phyloP scores from a whole-genome alignment of 805 yeast genomes.

The Cyberlindnera euphorbiae region DNA sequence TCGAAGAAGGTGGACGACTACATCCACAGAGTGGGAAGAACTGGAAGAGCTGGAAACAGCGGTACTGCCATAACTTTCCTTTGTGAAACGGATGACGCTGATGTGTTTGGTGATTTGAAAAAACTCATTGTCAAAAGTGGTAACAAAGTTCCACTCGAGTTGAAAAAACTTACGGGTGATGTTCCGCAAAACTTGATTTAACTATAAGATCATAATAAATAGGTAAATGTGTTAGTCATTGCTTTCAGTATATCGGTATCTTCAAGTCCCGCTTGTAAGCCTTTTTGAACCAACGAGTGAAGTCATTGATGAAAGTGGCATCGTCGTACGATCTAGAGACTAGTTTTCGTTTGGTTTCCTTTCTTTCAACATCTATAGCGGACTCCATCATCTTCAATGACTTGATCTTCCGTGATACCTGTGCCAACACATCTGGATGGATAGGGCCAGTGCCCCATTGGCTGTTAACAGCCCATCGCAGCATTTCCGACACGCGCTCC shows the following conservation, averaged over 20 bases:
- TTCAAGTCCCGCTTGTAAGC: too few species aligned
- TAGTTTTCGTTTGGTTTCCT: too few species aligned
- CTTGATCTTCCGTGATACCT: too few species aligned
- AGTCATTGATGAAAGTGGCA: too few species aligned
- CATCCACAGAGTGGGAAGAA: constrained; percentile 91
- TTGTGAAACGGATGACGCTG: constrained; percentile 66
- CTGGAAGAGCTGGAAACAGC: constrained; percentile 86
- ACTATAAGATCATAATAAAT: background rate
- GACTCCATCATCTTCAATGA: too few species aligned
- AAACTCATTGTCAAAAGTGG: constrained; percentile 20
- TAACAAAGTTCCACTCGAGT: constrained; percentile 19
- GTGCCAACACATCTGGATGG: too few species aligned
- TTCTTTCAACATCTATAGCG: too few species aligned
- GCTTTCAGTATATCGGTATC: background rate
- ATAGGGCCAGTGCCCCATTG: too few species aligned
- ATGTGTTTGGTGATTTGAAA: constrained; percentile 19
- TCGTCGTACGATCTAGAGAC: too few species aligned
- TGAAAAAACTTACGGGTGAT: constrained; percentile 12
- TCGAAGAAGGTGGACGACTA: constrained; percentile 73
- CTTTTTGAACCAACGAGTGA: too few species aligned
- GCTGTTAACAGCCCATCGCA: background rate
- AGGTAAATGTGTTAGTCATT: too few species aligned
- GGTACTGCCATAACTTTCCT: constrained; percentile 78
- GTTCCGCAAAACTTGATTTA: too few species aligned
- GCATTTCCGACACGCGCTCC: background rate